Percentiles rank a stretch among this genome's conserved stretches.
These are phyloP conservation scores for Quercus glauca DNA, from an alignment of 306 rosid genomes.

Conservation along the genomic window DNA sequence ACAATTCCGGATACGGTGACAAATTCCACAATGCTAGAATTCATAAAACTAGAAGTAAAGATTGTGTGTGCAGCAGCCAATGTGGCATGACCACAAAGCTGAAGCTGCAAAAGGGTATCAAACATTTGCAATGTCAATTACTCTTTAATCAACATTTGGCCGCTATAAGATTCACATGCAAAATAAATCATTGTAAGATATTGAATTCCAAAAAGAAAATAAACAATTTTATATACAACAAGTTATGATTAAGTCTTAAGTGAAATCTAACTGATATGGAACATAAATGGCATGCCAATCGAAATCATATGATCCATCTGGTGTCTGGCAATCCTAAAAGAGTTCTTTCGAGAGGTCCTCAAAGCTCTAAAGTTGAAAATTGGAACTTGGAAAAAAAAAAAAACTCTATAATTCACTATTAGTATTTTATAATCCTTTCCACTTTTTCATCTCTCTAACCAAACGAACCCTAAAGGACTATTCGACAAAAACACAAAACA, in stretches of 20 bases:
- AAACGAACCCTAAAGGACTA: too few species aligned
- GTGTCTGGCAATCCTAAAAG: too few species aligned
- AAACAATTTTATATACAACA: not conserved
- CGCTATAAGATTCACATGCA: not conserved
- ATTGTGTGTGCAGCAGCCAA: conserved; percentile 63
- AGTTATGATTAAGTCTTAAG: not conserved
- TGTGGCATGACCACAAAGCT: conserved; percentile 87
- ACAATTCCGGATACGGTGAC: conserved; percentile 64
- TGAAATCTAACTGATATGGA: not conserved
- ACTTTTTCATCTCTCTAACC: too few species aligned
- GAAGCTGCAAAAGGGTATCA: conserved; percentile 42
- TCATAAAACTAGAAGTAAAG: conserved; percentile 44
- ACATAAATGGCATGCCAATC: not conserved
- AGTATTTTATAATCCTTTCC: too few species aligned
- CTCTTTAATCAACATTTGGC: not conserved
- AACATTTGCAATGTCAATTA: not conserved
- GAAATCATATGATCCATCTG: not conserved
- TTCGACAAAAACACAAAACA: too few species aligned
- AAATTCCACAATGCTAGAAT: conserved; percentile 48
- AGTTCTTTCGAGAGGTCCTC: too few species aligned
- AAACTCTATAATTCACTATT: too few species aligned
- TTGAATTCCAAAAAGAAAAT: not conserved
- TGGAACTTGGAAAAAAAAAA: too few species aligned
- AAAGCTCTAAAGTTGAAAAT: too few species aligned
- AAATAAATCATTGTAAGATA: not conserved